Conservation (phyloP, 176 grass and related monocot genomes). For the Triticum turgidum region DNA sequence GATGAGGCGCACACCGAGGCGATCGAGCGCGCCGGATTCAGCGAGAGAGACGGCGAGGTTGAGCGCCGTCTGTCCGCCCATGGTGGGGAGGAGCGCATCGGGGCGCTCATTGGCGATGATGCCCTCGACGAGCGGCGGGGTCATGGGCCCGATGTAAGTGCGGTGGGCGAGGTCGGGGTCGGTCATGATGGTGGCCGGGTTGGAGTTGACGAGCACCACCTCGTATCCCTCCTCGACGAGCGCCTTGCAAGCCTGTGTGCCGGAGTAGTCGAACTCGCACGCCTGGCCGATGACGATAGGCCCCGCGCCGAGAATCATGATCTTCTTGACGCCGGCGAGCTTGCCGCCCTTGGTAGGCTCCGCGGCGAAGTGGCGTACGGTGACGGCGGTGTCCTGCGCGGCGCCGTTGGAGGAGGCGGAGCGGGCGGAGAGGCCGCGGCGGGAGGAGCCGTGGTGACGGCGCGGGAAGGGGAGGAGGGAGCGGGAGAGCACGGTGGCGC, state of each 20-base stretch:
- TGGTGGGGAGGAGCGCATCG: conserved; percentile 87
- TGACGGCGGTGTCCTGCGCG: conserved; percentile 27
- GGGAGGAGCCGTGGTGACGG: conserved; percentile 5
- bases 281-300: conserved; percentile 97
- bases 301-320: conserved; percentile 90
- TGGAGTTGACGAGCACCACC: conserved; percentile 94
- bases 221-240: conserved; percentile 85
- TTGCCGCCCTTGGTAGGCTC: conserved; percentile 29
- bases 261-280: conserved; percentile 99
- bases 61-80: conserved; percentile 97
- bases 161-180: conserved; percentile 90
- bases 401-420: conserved; percentile 17
- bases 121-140: conserved; percentile 70
- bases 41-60: conserved; percentile 90
- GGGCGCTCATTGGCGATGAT: conserved; percentile 80
- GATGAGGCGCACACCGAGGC: conserved; percentile 68
- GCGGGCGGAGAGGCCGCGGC: conserved; percentile 1
- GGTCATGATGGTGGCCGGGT: conserved; percentile 98
- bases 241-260: conserved; percentile 98
- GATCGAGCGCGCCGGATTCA: conserved; percentile 72
- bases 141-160: conserved; percentile 98
- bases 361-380: conserved; percentile 27
- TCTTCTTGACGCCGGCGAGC: conserved; percentile 82
- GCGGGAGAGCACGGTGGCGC: background rate
- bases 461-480: conserved; percentile 6